Base-by-base conservation (phyloP, 495 filamentous ascomycete genomes). In the Pyronema omphalodes region DNA sequence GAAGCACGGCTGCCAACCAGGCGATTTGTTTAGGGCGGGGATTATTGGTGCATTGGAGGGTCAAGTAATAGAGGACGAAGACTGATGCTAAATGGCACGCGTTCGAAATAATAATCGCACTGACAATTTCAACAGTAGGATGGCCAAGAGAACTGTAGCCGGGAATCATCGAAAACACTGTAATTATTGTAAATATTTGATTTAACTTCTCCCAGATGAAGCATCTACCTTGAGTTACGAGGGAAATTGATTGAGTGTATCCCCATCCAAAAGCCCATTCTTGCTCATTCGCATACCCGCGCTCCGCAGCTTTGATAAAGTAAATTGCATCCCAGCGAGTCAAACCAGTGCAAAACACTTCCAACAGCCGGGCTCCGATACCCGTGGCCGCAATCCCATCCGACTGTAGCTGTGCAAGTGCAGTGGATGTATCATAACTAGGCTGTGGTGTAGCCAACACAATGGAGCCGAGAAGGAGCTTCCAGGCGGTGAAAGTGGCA, bases 261-360 rank as follows among this genome's bases (percentile, higher is more conserved):
- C 78, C 78, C 66, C 72, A 77, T 17, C 86, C 82, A 70, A 94
- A 98, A 0, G 93, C 91, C 88, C 88, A 96, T 69, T 95, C 87
- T 69, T 98, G 93, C 68, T 98, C 91, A 68, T 82, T 88, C 8
- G 80, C 49, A 57, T 95, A 87, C 18, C 86, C 88, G 35, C 79
- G 71, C 52, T 74, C 70, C 0, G 86, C 80, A 44, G 71, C 67
- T 52, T 79, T 75, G 36, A 81, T 70, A 60, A 84, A 96, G 66
- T 94, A 96, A 51, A 98, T 80, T 37, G 84, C 81, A 63, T 98
- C 91, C 91, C 91, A 98, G 67, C 89, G 75, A 0, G 80, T 78
- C 39, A 94, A 73, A 51, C 78, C 80, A 54, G 66, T 69, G 57
- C 55, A 74, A 45, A 51, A 69, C 50, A 44, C 61, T 57, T 50